Evolutionary conservation across 352 stramenopile genomes (phyloP).

Genomic region (Elongisporangium senticosum): DNA sequence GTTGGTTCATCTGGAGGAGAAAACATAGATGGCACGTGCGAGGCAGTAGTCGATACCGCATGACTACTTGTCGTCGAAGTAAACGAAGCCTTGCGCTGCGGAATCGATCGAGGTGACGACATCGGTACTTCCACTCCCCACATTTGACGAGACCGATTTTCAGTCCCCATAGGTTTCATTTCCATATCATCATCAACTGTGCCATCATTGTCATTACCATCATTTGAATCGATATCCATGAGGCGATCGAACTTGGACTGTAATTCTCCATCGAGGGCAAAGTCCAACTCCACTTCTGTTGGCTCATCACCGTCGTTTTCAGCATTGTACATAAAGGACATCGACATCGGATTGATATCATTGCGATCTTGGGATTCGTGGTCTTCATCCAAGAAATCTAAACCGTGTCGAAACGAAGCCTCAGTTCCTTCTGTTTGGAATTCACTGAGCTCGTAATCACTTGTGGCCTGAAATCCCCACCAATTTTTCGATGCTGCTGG

Average conservation of each 20-base stretch:
- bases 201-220: conserved; percentile 25
- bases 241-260: conserved; percentile 67
- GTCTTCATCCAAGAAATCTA: conserved; percentile 46
- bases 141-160: background rate
- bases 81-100: conserved; percentile 42
- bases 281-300: conserved; percentile 63
- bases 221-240: conserved; percentile 58
- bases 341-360: conserved; percentile 51
- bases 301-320: conserved; percentile 62
- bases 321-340: conserved; percentile 75
- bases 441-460: conserved; percentile 70
- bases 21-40: conserved; percentile 30
- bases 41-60: conserved; percentile 27
- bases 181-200: conserved; percentile 30
- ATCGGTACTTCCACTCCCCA: conserved; percentile 9
- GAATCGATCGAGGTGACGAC: conserved; percentile 43
- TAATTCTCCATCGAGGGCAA: conserved; percentile 64
- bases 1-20: conserved; percentile 70
- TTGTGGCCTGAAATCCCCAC: conserved; percentile 51
- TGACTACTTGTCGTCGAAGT: conserved; percentile 50
- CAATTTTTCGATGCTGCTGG: conserved; percentile 67
- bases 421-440: conserved; percentile 70
- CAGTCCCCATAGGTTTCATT: conserved; percentile 2
- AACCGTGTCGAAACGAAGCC: conserved; percentile 58
- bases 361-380: conserved; percentile 7